Conservation (phyloP, 148 eudicot species). For the Fagopyrum homotropicum region DNA sequence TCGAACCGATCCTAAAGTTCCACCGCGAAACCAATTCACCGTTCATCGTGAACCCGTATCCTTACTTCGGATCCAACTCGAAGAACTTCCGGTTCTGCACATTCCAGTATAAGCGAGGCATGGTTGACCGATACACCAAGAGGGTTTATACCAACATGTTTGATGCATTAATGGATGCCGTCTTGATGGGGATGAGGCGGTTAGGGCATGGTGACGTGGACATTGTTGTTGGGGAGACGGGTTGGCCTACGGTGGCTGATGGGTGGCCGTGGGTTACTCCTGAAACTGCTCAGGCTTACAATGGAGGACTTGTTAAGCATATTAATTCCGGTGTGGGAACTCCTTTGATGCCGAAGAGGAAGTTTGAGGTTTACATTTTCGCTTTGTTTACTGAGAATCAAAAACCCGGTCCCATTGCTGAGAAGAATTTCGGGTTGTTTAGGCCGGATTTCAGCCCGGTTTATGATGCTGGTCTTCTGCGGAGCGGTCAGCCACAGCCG, state of each 20-base stretch:
- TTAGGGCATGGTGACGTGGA: constrained; percentile 44
- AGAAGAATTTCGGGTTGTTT: constrained; percentile 57
- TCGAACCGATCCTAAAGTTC: constrained; percentile 52
- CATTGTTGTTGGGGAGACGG: constrained; percentile 62
- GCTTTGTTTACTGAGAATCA: constrained; percentile 50
- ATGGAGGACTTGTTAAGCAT: constrained; percentile 30
- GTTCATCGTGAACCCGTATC: constrained; percentile 67
- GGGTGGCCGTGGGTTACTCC: constrained; percentile 29
- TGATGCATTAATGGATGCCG: constrained; percentile 50
- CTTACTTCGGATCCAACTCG: constrained; percentile 41
- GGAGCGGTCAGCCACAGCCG: background rate
- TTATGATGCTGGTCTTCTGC: constrained; percentile 45
- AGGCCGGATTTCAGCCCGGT: constrained; percentile 46
- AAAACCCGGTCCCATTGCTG: constrained; percentile 44
- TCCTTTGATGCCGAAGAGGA: constrained; percentile 58
- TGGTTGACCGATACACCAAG: constrained; percentile 27
- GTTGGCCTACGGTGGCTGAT: constrained; percentile 62
- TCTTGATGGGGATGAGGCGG: constrained; percentile 38
- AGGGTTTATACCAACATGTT: constrained; percentile 44
- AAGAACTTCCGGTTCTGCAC: constrained; percentile 21
- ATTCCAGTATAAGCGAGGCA: constrained; percentile 24
- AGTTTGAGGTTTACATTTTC: constrained; percentile 49
- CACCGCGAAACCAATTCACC: constrained; percentile 42
- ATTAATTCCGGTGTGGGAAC: constrained; percentile 39
- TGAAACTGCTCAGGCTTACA: constrained; percentile 38